Evolutionary conservation across 805 yeast genomes (phyloP).

Genomic region (Pichia heedii): DNA sequence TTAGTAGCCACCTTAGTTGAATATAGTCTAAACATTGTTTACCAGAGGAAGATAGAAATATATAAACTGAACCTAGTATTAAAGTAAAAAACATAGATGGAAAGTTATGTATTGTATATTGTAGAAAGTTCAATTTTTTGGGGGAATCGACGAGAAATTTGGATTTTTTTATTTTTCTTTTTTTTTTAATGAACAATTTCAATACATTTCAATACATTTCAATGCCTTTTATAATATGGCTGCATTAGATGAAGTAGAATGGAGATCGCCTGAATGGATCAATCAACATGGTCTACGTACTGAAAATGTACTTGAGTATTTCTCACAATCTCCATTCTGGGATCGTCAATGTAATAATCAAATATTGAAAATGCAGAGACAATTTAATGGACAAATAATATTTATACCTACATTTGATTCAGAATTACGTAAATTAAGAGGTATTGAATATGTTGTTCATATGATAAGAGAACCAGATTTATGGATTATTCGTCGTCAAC

Average conservation of each 20-base stretch:
- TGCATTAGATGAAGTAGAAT: conserved; percentile 79
- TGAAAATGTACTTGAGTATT: conserved; percentile 87
- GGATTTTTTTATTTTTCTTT: not conserved
- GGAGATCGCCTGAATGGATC: conserved; percentile 98
- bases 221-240: not conserved
- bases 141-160: no score
- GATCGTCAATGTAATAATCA: conserved; percentile 93
- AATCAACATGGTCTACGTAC: conserved; percentile 80
- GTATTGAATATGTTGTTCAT: conserved; percentile 74
- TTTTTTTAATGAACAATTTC: not conserved
- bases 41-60: no score
- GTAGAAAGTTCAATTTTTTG: no score
- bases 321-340: conserved; percentile 89
- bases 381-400: conserved; percentile 10
- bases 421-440: conserved; percentile 70
- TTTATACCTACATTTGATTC: conserved; percentile 29
- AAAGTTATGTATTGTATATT: no score
- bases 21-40: not conserved
- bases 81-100: no score
- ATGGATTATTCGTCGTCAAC: conserved; percentile 85
- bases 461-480: conserved; percentile 79
- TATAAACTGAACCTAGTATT: no score
- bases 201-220: not conserved
- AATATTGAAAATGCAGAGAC: conserved; percentile 90
- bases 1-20: not conserved